phyloP scores from a whole-genome alignment of 352 stramenopile species.

The Peronospora tabacina region DNA sequence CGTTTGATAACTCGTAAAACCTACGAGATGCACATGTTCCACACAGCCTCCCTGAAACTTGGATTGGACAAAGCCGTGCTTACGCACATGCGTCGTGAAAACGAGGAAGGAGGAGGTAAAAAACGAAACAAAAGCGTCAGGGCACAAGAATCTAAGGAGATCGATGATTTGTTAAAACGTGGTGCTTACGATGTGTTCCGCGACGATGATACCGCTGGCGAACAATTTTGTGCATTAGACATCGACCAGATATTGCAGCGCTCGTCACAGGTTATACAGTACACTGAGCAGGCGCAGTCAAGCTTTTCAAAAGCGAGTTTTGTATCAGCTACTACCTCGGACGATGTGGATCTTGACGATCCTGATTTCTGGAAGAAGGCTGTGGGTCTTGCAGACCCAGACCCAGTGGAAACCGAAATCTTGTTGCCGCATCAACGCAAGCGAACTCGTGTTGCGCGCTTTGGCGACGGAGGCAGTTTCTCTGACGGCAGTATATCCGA shows the following conservation, averaged over 20 bases:
- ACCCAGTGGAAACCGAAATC: constrained; percentile 46
- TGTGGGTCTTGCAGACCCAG: constrained; percentile 74
- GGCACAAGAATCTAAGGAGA: constrained; percentile 84
- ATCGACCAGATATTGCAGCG: constrained; percentile 97
- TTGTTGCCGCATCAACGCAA: constrained; percentile 77
- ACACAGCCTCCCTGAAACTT: constrained; percentile 89
- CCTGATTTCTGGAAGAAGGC: constrained; percentile 99
- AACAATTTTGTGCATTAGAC: constrained; percentile 95
- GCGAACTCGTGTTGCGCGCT: constrained; percentile 76
- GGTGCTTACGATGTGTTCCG: constrained; percentile 89
- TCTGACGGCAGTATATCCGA: constrained; percentile 70
- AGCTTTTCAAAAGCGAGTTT: constrained; percentile 92
- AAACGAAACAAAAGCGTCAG: constrained; percentile 75
- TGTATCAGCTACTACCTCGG: constrained; percentile 77
- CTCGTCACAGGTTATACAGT: constrained; percentile 80
- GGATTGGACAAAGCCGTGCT: constrained; percentile 91
- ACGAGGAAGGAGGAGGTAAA: constrained; percentile 68
- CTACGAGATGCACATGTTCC: constrained; percentile 94
- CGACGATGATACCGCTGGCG: constrained; percentile 85
- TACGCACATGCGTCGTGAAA: constrained; percentile 86
- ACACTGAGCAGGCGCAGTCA: constrained; percentile 74
- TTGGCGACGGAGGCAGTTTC: constrained; percentile 54
- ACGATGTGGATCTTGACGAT: constrained; percentile 97
- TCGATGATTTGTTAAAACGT: constrained; percentile 88
- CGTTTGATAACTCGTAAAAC: constrained; percentile 86